Evolutionary conservation across 257 asterid genomes (phyloP).

Genomic region (Prunella vulgaris): DNA sequence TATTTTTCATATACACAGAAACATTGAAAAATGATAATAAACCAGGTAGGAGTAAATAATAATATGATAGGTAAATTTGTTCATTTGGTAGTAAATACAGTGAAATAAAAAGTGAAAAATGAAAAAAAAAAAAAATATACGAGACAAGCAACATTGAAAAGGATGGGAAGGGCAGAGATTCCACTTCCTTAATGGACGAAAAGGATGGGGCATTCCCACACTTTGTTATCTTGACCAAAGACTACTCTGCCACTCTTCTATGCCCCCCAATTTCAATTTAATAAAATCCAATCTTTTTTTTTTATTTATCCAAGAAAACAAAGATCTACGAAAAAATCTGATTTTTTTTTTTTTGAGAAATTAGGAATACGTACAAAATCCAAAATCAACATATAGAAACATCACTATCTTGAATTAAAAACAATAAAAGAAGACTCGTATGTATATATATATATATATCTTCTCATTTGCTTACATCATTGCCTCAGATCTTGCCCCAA

Average conservation of each 20-base stretch:
- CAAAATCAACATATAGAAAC: constrained; percentile 26
- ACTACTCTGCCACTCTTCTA: constrained; percentile 38
- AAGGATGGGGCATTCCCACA: constrained; percentile 80
- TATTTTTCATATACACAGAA: too few relatives aligned
- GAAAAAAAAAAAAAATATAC: not conserved
- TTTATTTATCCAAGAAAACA: not conserved
- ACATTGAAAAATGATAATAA: too few relatives aligned
- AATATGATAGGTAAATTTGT: not conserved
- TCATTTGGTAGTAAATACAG: not conserved
- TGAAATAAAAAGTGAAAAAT: not conserved
- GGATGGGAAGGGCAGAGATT: constrained; percentile 91
- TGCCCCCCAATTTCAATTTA: constrained; percentile 4
- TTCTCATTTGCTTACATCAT: constrained; percentile 32
- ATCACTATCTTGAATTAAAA: constrained; percentile 35
- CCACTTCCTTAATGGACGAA: constrained; percentile 74
- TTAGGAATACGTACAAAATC: constrained; percentile 29
- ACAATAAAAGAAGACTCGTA: not conserved
- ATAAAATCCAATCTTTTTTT: not conserved
- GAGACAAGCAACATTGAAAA: constrained; percentile 65
- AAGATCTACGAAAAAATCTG: not conserved
- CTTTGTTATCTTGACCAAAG: constrained; percentile 56
- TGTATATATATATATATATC: too few relatives aligned
- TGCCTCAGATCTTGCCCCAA: constrained; percentile 40
- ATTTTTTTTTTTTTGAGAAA: not conserved
- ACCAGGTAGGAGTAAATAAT: too few relatives aligned